Evolutionary conservation across 148 eudicot species (phyloP).

Genomic region (Silene conica): DNA sequence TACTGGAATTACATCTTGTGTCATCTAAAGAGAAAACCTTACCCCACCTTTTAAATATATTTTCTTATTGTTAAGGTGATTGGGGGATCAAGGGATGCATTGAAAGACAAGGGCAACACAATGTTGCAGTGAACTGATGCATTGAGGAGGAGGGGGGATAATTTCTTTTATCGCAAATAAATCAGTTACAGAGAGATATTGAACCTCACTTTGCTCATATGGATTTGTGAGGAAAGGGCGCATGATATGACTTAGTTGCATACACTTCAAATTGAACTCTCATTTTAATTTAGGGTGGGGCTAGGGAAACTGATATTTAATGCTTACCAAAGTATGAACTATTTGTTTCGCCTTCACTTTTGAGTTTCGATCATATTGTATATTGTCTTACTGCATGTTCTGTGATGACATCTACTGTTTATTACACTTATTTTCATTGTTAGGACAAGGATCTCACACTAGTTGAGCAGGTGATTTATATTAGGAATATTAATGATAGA

Average conservation of each 20-base stretch:
- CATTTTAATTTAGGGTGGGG: background rate
- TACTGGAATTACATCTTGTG: background rate
- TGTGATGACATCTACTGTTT: background rate
- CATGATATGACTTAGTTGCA: conserved; percentile 1
- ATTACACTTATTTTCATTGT: background rate
- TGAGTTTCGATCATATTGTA: background rate
- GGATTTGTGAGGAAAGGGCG: background rate
- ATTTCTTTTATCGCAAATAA: no score
- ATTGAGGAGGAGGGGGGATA: no score
- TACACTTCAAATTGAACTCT: background rate
- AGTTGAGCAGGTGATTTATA: background rate
- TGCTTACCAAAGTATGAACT: background rate
- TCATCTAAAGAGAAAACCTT: no score
- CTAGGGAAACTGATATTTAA: background rate
- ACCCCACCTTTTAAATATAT: no score
- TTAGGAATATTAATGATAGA: no score
- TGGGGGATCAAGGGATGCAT: no score
- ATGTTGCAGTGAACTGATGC: no score
- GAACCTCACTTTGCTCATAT: background rate
- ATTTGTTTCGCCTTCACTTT: background rate
- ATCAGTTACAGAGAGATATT: no score
- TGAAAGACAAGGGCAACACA: no score
- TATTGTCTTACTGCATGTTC: background rate
- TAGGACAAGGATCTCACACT: background rate
- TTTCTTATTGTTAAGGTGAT: no score